Conservation (phyloP, 2,329 filamentous ascomycete species). For the Dactylellina cionopaga region DNA sequence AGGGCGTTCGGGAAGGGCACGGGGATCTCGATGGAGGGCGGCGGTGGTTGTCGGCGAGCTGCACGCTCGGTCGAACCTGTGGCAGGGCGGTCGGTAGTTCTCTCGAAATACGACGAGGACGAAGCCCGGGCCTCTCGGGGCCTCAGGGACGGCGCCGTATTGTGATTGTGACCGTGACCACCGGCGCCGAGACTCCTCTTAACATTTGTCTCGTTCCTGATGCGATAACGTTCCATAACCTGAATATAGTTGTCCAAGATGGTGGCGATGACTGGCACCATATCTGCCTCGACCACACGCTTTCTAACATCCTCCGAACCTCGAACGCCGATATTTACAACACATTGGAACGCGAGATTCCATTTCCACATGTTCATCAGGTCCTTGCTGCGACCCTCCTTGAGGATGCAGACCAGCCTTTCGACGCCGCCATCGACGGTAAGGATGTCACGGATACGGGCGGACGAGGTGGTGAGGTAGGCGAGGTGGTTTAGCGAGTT, state of each 20-base stretch:
- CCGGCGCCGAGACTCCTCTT: conserved; percentile 68
- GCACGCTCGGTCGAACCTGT: conserved; percentile 69
- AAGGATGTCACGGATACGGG: conserved; percentile 94
- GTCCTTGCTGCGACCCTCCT: conserved; percentile 94
- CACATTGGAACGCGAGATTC: conserved; percentile 98
- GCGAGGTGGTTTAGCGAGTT: conserved; percentile 99
- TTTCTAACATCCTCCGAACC: conserved; percentile 94
- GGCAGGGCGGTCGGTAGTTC: conserved; percentile 61
- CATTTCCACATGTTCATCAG: conserved; percentile 99
- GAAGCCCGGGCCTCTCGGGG: conserved; percentile 60
- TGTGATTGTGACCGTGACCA: conserved; percentile 52
- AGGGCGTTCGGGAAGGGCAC: conserved; percentile 64
- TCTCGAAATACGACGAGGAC: conserved; percentile 59
- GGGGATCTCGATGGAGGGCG: conserved; percentile 83
- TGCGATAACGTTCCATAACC: conserved; percentile 89
- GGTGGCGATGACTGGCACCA: conserved; percentile 98
- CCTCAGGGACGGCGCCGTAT: conserved; percentile 60
- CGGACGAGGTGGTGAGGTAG: conserved; percentile 96
- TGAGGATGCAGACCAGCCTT: conserved; percentile 94
- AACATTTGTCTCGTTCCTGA: conserved; percentile 82
- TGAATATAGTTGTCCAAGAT: conserved; percentile 99
- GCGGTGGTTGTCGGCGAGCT: conserved; percentile 80
- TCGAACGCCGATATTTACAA: conserved; percentile 97
- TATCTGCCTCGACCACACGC: conserved; percentile 95
- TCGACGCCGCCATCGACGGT: conserved; percentile 99